Evolutionary conservation across 257 asterid genomes (phyloP).

Genomic region (Capsicum rhomboideum): DNA sequence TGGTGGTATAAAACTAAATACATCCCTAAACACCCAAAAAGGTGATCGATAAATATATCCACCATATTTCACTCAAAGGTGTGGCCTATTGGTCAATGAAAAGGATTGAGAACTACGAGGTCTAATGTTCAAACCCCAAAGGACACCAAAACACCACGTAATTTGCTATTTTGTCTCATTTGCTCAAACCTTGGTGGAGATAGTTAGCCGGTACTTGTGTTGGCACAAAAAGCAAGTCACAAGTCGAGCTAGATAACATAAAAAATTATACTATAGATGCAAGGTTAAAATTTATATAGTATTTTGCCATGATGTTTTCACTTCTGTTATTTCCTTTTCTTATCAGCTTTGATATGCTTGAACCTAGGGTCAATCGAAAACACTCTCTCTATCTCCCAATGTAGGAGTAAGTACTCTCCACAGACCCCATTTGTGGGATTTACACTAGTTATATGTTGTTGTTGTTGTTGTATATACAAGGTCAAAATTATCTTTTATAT

Average conservation of each 20-base stretch:
- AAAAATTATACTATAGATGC: not conserved
- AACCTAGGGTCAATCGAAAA: no score
- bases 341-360: no score
- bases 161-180: not conserved
- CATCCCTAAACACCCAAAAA: not conserved
- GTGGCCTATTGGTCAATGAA: not conserved
- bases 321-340: not conserved
- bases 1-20: not conserved
- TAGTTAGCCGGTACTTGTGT: not conserved
- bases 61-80: not conserved
- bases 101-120: not conserved
- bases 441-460: not conserved
- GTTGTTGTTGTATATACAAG: not conserved
- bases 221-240: not conserved
- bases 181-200: not conserved
- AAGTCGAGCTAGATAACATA: not conserved
- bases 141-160: not conserved
- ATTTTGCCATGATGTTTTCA: not conserved
- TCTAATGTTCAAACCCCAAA: not conserved
- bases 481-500: no score
- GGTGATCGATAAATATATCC: not conserved
- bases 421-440: not conserved
- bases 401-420: no score
- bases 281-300: not conserved
- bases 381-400: no score